These are phyloP conservation scores for Hypoxylon sp. DNA, from an alignment of 2,329 filamentous ascomycete species.

Conservation along the genomic window DNA sequence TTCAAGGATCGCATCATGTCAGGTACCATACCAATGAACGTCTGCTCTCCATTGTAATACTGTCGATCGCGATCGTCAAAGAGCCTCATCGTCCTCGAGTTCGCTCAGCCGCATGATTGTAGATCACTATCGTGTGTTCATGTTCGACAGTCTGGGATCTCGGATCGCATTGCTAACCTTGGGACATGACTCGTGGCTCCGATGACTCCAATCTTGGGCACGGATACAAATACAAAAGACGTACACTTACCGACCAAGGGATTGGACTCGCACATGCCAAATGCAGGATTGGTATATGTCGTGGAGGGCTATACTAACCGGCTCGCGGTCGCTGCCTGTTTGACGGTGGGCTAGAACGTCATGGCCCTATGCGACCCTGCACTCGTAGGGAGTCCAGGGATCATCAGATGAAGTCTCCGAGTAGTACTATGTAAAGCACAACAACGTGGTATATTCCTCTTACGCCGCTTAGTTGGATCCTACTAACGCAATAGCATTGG, in stretches of 20 bases:
- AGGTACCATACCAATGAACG: slow-evolving; percentile 14
- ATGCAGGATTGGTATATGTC: too few relatives aligned
- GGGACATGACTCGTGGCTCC: too few relatives aligned
- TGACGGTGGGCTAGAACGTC: too few relatives aligned
- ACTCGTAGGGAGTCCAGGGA: too few relatives aligned
- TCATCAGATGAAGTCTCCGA: slow-evolving; percentile 5
- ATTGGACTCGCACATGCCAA: too few relatives aligned
- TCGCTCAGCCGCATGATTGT: slow-evolving; percentile 10
- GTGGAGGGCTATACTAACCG: too few relatives aligned
- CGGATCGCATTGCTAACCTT: neutral
- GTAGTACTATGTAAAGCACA: too few relatives aligned
- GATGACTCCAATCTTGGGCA: too few relatives aligned
- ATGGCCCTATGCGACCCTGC: too few relatives aligned
- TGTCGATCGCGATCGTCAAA: slow-evolving; percentile 16
- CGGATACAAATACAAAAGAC: too few relatives aligned
- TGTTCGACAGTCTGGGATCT: slow-evolving; percentile 7
- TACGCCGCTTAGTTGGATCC: slow-evolving; percentile 16
- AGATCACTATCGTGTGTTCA: slow-evolving; percentile 11
- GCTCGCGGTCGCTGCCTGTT: too few relatives aligned
- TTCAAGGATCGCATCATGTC: slow-evolving; percentile 14
- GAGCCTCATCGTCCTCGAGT: slow-evolving; percentile 27
- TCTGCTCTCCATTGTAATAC: slow-evolving; percentile 1
- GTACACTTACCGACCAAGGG: too few relatives aligned
- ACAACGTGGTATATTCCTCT: slow-evolving; percentile 11
- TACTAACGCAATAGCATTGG: slow-evolving; percentile 3